Percentiles rank a stretch among this genome's conserved stretches.
Evolutionary conservation across 73 alveolate species (phyloP).

Genomic region (Halteria grandinella): DNA sequence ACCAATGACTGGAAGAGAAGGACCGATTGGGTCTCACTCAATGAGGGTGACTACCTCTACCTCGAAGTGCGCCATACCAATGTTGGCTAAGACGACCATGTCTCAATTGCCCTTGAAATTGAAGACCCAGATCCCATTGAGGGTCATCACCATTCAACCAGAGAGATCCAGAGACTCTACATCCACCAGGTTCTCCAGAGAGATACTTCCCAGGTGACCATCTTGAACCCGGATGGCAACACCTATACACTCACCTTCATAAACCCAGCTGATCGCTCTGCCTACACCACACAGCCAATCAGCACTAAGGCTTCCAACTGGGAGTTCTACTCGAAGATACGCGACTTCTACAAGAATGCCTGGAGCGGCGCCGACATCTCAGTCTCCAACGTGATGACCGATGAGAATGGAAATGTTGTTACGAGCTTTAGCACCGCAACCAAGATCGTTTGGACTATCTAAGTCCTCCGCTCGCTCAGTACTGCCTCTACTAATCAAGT

Average conservation of each 20-base stretch:
- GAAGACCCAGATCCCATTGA: neutral
- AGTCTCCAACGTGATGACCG: too few relatives aligned
- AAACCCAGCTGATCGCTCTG: too few relatives aligned
- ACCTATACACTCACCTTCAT: too few relatives aligned
- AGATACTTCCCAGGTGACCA: neutral
- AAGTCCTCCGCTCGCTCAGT: neutral
- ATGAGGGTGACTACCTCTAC: neutral
- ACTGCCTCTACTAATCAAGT: neutral
- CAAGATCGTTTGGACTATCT: conserved; percentile 20
- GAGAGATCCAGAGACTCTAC: conserved; percentile 23
- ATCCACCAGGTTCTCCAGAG: neutral
- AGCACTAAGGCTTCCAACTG: neutral
- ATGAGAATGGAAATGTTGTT: too few relatives aligned
- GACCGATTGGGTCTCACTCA: neutral
- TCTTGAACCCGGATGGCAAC: conserved; percentile 17
- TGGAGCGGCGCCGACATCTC: too few relatives aligned
- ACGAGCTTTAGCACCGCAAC: too few relatives aligned
- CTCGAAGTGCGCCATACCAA: neutral
- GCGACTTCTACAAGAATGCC: neutral
- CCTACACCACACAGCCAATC: neutral
- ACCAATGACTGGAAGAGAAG: too few relatives aligned
- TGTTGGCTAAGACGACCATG: neutral
- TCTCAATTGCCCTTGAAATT: conserved; percentile 19
- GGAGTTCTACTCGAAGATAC: neutral
- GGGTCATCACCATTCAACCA: conserved; percentile 20